phyloP scores from a whole-genome alignment of 257 asterid genomes.

The Nicotiana otophora region DNA sequence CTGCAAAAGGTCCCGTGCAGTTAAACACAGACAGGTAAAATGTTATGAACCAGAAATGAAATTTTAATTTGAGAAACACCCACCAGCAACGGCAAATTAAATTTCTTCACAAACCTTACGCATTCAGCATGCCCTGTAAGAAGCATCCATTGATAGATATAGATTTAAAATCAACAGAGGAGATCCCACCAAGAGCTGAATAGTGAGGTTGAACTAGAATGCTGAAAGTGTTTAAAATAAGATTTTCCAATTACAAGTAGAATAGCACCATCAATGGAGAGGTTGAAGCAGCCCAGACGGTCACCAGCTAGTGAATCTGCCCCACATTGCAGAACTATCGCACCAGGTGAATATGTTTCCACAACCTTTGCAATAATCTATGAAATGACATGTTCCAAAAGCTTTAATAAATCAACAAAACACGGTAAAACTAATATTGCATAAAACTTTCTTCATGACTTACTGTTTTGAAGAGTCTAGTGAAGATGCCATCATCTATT shows the following conservation, averaged over 20 bases:
- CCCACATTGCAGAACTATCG: slow-evolving; percentile 97
- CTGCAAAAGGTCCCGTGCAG: slow-evolving; percentile 33
- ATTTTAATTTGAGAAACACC: slow-evolving; percentile 17
- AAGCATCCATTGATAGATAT: slow-evolving; percentile 10
- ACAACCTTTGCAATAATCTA: slow-evolving; percentile 86
- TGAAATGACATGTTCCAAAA: slow-evolving; percentile 20
- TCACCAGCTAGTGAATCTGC: slow-evolving; percentile 99
- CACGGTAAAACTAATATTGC: neutral
- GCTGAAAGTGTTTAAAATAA: slow-evolving; percentile 15
- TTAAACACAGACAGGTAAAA: slow-evolving; percentile 7
- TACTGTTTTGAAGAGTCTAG: slow-evolving; percentile 82
- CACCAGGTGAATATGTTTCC: slow-evolving; percentile 94
- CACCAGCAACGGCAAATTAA: slow-evolving; percentile 94
- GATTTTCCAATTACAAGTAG: slow-evolving; percentile 32
- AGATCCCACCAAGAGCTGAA: neutral
- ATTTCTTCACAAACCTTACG: slow-evolving; percentile 87
- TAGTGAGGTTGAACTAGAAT: slow-evolving; percentile 8
- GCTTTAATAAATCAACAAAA: neutral
- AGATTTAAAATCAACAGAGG: slow-evolving; percentile 8
- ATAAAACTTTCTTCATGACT: slow-evolving; percentile 10
- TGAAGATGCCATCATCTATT: slow-evolving; percentile 85
- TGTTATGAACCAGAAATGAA: neutral
- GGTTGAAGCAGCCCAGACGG: slow-evolving; percentile 98
- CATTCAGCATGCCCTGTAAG: slow-evolving; percentile 96
- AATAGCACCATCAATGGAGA: slow-evolving; percentile 91